Percentiles rank a stretch among this genome's conserved stretches.
phyloP scores from a whole-genome alignment of 208 protist species.

The Trichomonas vaginalis region DNA sequence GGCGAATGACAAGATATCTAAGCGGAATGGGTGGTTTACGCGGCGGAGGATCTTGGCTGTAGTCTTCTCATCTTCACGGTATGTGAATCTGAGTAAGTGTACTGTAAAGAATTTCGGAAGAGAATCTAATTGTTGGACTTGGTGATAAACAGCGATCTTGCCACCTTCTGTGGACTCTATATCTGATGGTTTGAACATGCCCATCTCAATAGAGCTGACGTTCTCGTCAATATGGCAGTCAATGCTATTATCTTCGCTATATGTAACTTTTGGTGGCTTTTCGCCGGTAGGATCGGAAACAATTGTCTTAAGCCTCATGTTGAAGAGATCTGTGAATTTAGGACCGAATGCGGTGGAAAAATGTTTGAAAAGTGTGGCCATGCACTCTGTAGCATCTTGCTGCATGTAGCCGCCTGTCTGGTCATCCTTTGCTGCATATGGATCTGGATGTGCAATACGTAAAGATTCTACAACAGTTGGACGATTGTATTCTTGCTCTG shows the following conservation, averaged over 20 bases:
- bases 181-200: background rate
- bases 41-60: background rate
- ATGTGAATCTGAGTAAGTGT: background rate
- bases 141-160: background rate
- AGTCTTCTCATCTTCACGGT: background rate
- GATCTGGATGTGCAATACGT: background rate
- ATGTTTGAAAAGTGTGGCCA: background rate
- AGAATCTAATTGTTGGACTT: background rate
- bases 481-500: background rate
- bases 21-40: background rate
- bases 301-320: background rate
- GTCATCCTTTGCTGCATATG: background rate
- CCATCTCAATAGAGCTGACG: background rate
- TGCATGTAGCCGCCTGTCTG: background rate
- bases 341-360: background rate
- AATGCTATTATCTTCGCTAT: background rate
- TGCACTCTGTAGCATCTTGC: background rate
- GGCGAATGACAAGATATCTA: background rate
- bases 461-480: background rate
- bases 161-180: background rate
- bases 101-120: background rate
- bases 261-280: background rate
- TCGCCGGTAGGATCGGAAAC: background rate
- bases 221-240: background rate
- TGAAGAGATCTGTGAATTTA: background rate